Base-by-base conservation (phyloP, 2,329 filamentous ascomycete genomes). In the Colletotrichum lupini region DNA sequence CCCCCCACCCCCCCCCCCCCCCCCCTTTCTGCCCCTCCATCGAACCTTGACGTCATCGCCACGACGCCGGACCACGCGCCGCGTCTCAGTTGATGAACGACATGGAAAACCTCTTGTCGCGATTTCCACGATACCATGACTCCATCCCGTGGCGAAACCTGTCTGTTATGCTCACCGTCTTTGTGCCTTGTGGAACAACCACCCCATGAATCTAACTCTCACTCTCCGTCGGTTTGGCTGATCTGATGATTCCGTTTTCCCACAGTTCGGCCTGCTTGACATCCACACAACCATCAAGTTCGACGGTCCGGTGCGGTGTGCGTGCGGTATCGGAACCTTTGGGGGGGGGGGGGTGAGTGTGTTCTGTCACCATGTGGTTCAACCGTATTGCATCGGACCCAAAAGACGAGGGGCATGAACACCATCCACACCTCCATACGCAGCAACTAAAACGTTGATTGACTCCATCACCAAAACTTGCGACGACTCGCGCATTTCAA, bases 1-100 rank as follows among this genome's bases (percentile, higher is more conserved):
- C n/a, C n/a, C n/a, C n/a, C n/a, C n/a, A n/a, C n/a, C n/a, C n/a
- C n/a, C n/a, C 35, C 35, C 35, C 35, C 35, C 12, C 35, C 3
- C 14, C 35, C 35, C 35, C 14, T 14, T 42, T 42, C 12, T 42
- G 35, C 60, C 60, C 42, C 28, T 53, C 42, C 60, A 53, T 28
- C 2, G 28, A 46, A 16, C 22, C 49, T 56, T 65, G 49, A 65
- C 52, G 62, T 65, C 62, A 65, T 65, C 22, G 52, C 14, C 49
- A 65, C 62, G 62, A 56, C 62, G 32, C 32, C 32, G 9, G 62
- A n/a, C 22, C 16, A 30, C 49, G 49, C 30, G 49, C 52, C 49
- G 62, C 52, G 52, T 65, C 52, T 42, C 16, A 22, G 24, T 65
- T 28, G 22, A 24, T 55, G 52, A 9, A 55, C 7, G n/a, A 55